Evolutionary conservation across 148 eudicot genomes (phyloP).

Genomic region (Silene conica): DNA sequence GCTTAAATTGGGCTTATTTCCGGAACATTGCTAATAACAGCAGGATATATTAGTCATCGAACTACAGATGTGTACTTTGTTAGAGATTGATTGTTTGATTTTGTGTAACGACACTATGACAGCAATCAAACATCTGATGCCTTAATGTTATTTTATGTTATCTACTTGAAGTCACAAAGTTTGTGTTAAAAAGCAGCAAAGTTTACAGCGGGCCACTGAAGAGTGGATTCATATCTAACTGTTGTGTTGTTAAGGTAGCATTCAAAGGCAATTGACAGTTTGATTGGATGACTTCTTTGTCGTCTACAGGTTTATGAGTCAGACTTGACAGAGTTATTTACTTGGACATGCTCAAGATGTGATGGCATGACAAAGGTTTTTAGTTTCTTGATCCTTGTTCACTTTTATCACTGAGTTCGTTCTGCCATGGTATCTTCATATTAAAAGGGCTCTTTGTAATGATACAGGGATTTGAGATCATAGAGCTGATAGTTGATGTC

Average conservation of each 20-base stretch:
- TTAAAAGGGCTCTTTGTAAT: conserved; percentile 14
- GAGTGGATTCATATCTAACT: not conserved
- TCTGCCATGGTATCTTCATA: not conserved
- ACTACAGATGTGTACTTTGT: not conserved
- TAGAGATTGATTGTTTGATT: not conserved
- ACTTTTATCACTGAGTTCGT: not conserved
- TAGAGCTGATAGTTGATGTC: conserved; percentile 88
- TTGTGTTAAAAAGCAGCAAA: not conserved
- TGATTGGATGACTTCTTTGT: not conserved
- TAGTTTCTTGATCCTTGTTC: not conserved
- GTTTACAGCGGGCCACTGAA: not conserved
- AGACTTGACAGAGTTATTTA: conserved; percentile 76
- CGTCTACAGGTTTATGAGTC: conserved; percentile 77
- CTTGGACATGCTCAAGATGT: conserved; percentile 96
- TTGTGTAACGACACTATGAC: not conserved
- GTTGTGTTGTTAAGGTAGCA: no score
- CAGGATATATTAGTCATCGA: not conserved
- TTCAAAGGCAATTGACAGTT: not conserved
- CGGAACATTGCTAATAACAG: not conserved
- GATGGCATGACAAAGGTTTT: conserved; percentile 67
- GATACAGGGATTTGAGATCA: conserved; percentile 80
- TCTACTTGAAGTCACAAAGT: not conserved
- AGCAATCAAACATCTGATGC: not conserved
- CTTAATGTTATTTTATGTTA: not conserved
- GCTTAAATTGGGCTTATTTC: not conserved